phyloP scores from a whole-genome alignment of 2,329 filamentous ascomycete species.

The Elsinoe australis region DNA sequence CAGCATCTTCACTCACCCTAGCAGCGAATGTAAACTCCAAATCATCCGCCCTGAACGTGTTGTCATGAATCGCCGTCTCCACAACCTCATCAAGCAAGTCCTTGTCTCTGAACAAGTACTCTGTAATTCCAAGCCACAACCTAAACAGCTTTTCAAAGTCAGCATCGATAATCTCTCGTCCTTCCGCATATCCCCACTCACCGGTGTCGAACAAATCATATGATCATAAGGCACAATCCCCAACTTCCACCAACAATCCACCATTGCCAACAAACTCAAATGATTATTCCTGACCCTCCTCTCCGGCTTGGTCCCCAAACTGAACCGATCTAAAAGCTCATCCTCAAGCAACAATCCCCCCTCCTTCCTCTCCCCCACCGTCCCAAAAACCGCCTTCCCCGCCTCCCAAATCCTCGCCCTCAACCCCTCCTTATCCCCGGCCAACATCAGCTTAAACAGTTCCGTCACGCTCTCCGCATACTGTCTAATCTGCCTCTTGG shows the following conservation, averaged over 20 bases:
- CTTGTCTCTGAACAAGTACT: conserved; percentile 83
- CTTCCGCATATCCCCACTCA: conserved; percentile 34
- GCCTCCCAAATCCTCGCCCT: conserved; percentile 69
- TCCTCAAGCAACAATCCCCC: conserved; percentile 67
- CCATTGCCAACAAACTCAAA: conserved; percentile 86
- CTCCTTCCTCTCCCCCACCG: conserved; percentile 33
- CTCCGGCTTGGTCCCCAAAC: conserved; percentile 61
- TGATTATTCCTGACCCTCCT: conserved; percentile 82
- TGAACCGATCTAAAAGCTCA: conserved; percentile 80
- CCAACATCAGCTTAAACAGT: conserved; percentile 94
- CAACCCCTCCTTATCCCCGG: conserved; percentile 69
- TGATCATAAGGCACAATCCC: conserved; percentile 96
- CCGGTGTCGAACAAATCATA: conserved; percentile 97
- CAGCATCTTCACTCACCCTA: conserved; percentile 41
- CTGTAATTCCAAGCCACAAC: conserved; percentile 92
- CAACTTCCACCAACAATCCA: conserved; percentile 94
- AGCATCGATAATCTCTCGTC: background rate
- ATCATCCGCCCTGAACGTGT: conserved; percentile 89
- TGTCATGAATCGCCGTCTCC: conserved; percentile 77
- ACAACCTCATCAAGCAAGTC: conserved; percentile 76
- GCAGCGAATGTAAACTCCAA: conserved; percentile 97
- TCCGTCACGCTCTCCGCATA: conserved; percentile 90
- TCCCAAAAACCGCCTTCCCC: conserved; percentile 59
- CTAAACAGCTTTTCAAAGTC: conserved; percentile 61
- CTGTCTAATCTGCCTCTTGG: conserved; percentile 84